phyloP scores from a whole-genome alignment of 2,329 filamentous ascomycete species.

The Cercospora sojina region DNA sequence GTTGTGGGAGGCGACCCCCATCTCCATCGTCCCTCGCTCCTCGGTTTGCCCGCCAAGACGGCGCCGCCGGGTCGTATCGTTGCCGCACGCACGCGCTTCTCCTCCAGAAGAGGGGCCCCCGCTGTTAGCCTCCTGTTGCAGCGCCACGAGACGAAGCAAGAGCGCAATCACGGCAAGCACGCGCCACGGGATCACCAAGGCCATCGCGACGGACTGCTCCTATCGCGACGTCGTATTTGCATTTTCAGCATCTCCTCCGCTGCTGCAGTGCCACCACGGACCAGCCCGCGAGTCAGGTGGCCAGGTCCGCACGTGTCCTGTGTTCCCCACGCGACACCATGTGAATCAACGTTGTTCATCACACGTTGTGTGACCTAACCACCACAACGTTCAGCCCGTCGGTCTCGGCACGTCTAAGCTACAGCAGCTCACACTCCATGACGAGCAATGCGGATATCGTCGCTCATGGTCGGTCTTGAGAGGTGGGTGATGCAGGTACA shows the following conservation, averaged over 20 bases:
- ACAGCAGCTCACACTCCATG: neutral
- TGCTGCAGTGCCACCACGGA: neutral
- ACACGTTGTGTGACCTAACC: neutral
- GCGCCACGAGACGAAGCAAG: neutral
- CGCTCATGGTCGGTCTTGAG: neutral
- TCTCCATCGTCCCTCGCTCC: neutral
- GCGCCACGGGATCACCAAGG: neutral
- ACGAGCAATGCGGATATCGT: neutral
- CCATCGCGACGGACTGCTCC: neutral
- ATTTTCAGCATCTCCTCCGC: neutral
- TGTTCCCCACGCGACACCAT: neutral
- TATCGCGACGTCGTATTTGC: neutral
- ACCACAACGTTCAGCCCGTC: neutral
- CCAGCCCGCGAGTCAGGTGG: neutral
- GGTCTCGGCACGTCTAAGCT: neutral
- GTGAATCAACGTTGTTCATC: neutral
- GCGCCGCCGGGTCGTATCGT: neutral
- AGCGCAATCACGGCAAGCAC: neutral
- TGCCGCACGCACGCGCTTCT: neutral
- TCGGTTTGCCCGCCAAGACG: neutral
- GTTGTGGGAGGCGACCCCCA: neutral
- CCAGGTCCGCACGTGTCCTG: neutral
- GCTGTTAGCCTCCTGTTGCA: neutral
- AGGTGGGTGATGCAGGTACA: neutral
- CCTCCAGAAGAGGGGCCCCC: neutral